Base-by-base conservation (phyloP, 495 filamentous ascomycete species). In the Aspergillus bridgeri region DNA sequence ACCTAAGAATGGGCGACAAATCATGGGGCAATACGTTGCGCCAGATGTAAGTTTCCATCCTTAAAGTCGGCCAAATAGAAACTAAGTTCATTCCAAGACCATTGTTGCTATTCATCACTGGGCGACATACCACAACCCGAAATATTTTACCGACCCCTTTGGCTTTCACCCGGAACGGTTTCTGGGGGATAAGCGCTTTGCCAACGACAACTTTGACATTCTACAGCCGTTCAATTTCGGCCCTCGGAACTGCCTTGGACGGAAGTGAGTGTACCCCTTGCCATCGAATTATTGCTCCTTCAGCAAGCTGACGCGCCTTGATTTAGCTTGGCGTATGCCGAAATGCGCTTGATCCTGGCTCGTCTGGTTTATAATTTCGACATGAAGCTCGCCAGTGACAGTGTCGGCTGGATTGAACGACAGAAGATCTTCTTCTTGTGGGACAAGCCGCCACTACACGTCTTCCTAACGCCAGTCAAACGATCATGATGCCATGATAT, bases 161-260 rank as follows among this genome's bases (percentile, higher is more conserved):
- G 51, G 64, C 18, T 86, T 79, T 56, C 58, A 73, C 17, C 82
- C 81, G 0, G 81, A 85, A 59, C 72, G 81, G 15, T 86, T 79
- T 48, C 49, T 79, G 3, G 70, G 64, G 0, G 65, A 72, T 23
- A 7, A 58, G 3, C 13, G 43, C 8, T 81, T 70, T 60, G 61
- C 56, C n/a, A 67, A 72, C 22, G 82, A 84, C 54, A 63, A 70
- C 9, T 61, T 66, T n/a, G 69, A 71, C 13, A 75, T 74, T 7
- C 62, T 79, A 21, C 76, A 82, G 58, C 82, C 85, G 1, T 89
- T 88, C 54, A 74, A 75, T 24, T 23, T 79, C 24, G 86, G 86
- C 0, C 75, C 80, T 1, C 66, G 86, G 19, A 82, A 85, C 60
- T 88, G 85, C 55, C 70, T 87, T 33, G 86, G 85, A 24, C 69